Evolutionary conservation across 2,329 filamentous ascomycete species (phyloP).

Genomic region (Fusarium zealandicum): DNA sequence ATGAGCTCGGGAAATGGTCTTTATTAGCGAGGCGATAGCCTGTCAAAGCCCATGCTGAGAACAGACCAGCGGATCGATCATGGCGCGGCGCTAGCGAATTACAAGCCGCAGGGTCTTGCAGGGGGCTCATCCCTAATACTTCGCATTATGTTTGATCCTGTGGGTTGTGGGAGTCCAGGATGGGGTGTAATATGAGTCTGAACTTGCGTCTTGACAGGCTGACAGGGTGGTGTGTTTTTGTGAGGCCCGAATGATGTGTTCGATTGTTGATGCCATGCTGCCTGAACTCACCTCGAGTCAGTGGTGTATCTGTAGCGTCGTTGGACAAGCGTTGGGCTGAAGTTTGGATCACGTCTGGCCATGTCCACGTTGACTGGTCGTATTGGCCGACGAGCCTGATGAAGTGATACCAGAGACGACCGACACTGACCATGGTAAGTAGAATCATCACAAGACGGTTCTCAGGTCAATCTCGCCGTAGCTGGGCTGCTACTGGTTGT

Average conservation of each 20-base stretch:
- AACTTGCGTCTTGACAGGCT: background rate
- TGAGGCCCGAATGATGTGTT: conserved; percentile 19
- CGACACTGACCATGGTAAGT: too few species aligned
- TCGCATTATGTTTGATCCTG: too few species aligned
- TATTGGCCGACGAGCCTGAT: too few species aligned
- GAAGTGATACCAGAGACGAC: too few species aligned
- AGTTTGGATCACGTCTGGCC: conserved; percentile 2
- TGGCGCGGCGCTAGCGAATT: conserved; percentile 26
- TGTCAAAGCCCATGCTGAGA: conserved; percentile 19
- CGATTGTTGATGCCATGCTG: conserved; percentile 1
- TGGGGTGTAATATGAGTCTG: background rate
- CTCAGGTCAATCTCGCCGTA: conserved; percentile 13
- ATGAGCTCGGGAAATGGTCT: conserved; percentile 15
- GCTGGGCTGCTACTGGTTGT: background rate
- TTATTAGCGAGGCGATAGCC: conserved; percentile 16
- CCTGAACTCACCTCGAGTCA: conserved; percentile 5
- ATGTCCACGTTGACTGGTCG: conserved; percentile 7
- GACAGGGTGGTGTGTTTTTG: too few species aligned
- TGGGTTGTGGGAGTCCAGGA: too few species aligned
- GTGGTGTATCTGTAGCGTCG: conserved; percentile 10
- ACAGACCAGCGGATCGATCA: conserved; percentile 27
- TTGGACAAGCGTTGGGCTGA: background rate
- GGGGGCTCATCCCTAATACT: conserved; percentile 10
- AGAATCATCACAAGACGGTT: background rate
- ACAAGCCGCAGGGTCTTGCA: conserved; percentile 32